Base-by-base conservation (phyloP, 1,284 basidiomycete species). In the Xanthoconium separans region DNA sequence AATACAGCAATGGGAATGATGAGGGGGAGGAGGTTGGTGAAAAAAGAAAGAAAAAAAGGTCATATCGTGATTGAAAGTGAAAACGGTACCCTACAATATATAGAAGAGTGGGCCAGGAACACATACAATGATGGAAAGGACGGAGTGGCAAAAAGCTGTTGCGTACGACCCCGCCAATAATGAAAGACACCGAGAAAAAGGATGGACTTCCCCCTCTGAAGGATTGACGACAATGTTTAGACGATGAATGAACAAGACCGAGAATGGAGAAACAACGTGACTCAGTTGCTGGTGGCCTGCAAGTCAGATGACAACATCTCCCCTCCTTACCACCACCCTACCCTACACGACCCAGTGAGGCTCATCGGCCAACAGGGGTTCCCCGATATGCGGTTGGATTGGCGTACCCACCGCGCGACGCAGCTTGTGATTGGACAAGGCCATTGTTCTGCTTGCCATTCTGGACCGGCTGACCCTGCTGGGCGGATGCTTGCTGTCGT, bases 401-500 rank as follows among this genome's bases (percentile, higher is more conserved):
- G n/a, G 51, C 11, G 16, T 70, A 58, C 1, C 64, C 59, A 31
- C 51, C 57, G 16, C 67, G 64, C 30, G 55, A 57, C 20, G 63
- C 43, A 42, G 41, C 55, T 40, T 58, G 69, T 22, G 66, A 27
- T 43, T 55, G 65, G 15, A 24, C 60, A 1, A 55, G 52, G 15
- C 58, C 54, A 31, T 66, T 71, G 22, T 51, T 70, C 51, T 66
- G 70, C 27, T 65, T 66, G 27, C 66, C 67, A 27, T 68, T 71
- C 44, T 58, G 66, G 40, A 29, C 29, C 11, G 53, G 51, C 46
- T 68, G 69, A 7, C 42, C 49, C 20, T 60, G 69, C 37, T 63
- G 63, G 37, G 30, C 46, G 15, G 55, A 41, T 27, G 58, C 50
- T 43, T 64, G 65, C 31, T 64, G 61, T 42, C 63, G 65, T 54